Evolutionary conservation across 1,284 basidiomycete species (phyloP), one percentile per base, ranked within the genome.

Genomic region (Ceratobasidium sp.): DNA sequence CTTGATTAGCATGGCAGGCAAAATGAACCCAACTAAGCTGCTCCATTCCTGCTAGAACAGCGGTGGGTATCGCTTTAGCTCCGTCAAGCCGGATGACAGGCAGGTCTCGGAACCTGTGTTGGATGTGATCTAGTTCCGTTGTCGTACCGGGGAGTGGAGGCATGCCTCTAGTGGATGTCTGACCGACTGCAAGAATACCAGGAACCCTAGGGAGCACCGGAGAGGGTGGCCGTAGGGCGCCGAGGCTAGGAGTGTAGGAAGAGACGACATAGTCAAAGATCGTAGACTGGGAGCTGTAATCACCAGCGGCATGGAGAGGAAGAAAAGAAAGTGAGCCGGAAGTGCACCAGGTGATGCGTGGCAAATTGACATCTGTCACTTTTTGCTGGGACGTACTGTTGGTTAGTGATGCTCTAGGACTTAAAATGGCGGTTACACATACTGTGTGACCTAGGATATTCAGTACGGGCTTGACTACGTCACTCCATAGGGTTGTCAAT

Each of bases 1-100:
- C 36, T 29, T 74, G 72, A 2, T 31, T 19, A 1, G 57, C 72
- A 41, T 74, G 72, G n/a, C 72, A 74, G 17, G 71, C 56, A 27
- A 73, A 50, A 50, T 73, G 71, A 31, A 64, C 45, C 44, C 59
- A 73, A 14, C 22, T 47, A 29, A 31, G 44, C 4, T 63, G 8
- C 11, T 50, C 15, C 45, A 63, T 47, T 31, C 24, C 62, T 9
- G 27, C 62, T 7, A 24, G 44, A 2, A 63, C 62, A 15, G 62
- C 41, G 15, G 9, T 22, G 1, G 19, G 14, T 45, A 45, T 63
- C 11, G 62, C 62, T 17, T 29, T 8, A 4, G 11, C 27, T 15
- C 62, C 62, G 15, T 63, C 62, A 3, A 63, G 27, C 17, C 62
- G 44, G 15, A 45, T 63, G 22, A 63, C 15, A 4, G 22, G 45